Evolutionary conservation across 805 yeast species (phyloP).

Genomic region (Metschnikowia henanensis): DNA sequence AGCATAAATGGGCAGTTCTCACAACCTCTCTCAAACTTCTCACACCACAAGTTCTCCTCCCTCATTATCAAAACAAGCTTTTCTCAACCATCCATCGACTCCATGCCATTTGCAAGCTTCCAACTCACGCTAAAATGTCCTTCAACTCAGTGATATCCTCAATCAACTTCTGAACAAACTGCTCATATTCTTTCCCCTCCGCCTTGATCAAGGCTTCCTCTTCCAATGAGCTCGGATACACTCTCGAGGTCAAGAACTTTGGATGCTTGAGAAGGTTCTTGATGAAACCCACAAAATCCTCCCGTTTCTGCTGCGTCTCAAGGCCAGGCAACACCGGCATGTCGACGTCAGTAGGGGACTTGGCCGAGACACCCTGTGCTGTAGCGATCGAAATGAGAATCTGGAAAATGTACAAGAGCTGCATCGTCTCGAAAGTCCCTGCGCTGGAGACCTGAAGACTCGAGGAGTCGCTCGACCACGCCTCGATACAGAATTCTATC

Average conservation of each 20-base stretch:
- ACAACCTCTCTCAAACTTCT: too few species aligned
- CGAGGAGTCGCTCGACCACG: constrained; percentile 66
- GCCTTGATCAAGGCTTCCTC: constrained; percentile 59
- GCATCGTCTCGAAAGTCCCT: constrained; percentile 44
- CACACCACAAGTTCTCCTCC: too few species aligned
- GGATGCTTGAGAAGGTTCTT: constrained; percentile 84
- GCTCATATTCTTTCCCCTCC: constrained; percentile 32
- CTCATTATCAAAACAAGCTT: too few species aligned
- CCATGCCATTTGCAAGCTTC: background rate
- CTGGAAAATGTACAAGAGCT: constrained; percentile 63
- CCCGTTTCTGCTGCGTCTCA: constrained; percentile 57
- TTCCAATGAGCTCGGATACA: constrained; percentile 60
- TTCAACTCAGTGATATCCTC: constrained; percentile 55
- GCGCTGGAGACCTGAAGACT: constrained; percentile 38
- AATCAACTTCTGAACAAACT: constrained; percentile 46
- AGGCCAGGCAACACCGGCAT: constrained; percentile 54
- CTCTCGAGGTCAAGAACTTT: constrained; percentile 70
- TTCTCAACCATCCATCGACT: too few species aligned
- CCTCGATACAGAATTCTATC: constrained; percentile 56
- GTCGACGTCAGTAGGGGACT: constrained; percentile 21
- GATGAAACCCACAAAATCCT: constrained; percentile 58
- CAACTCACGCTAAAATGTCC: constrained; percentile 30
- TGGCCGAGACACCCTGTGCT: constrained; percentile 41
- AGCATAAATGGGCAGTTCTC: too few species aligned
- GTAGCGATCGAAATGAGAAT: constrained; percentile 54